These are phyloP conservation scores for Diaporthe sp. DNA, from an alignment of 2,329 filamentous ascomycete genomes.

Conservation along the genomic window DNA sequence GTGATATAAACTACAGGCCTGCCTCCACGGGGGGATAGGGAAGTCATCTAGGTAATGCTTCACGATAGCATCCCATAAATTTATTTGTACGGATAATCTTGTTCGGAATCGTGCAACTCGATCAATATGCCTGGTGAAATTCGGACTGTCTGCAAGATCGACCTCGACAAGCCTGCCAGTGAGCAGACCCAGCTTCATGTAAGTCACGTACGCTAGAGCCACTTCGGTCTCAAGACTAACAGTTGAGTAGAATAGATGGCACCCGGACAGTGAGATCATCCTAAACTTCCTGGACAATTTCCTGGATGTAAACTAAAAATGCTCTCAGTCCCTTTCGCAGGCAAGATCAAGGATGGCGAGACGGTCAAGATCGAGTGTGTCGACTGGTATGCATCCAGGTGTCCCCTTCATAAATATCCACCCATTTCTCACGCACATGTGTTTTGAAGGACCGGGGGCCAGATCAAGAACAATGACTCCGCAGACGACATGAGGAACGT, in stretches of 20 bases:
- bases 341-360: constrained; percentile 83
- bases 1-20: constrained; percentile 19
- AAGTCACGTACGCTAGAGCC: constrained; percentile 50
- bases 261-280: constrained; percentile 79
- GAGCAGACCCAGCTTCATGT: constrained; percentile 80
- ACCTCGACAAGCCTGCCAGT: constrained; percentile 77
- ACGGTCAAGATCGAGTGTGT: constrained; percentile 94
- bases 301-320: background rate
- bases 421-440: constrained; percentile 30
- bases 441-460: constrained; percentile 72
- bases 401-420: background rate
- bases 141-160: constrained; percentile 78
- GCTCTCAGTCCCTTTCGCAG: constrained; percentile 76
- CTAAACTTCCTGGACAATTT: background rate
- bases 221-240: background rate
- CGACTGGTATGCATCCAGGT: constrained; percentile 71
- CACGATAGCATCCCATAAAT: background rate
- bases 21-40: background rate
- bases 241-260: constrained; percentile 82
- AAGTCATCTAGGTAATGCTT: background rate
- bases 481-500: constrained; percentile 91
- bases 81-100: background rate
- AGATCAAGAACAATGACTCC: constrained; percentile 89
- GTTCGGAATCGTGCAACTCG: background rate
- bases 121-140: constrained; percentile 55